These are phyloP conservation scores for Yamadazyma sp. DNA, from an alignment of 1,139 yeast species.

Conservation along the genomic window DNA sequence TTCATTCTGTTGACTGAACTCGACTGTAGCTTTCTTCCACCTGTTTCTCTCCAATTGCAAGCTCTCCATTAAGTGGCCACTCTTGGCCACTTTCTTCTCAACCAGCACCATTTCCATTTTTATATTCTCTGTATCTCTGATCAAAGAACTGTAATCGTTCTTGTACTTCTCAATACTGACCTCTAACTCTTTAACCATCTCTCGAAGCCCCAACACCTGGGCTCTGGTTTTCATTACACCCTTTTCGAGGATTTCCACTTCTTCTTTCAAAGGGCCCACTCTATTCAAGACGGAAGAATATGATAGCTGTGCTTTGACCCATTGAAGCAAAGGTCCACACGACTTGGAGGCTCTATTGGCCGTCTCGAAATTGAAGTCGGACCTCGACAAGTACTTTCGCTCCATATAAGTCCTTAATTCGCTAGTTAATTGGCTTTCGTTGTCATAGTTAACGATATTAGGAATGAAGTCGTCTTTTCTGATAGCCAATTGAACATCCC, in stretches of 20 bases:
- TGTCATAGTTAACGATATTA: slow-evolving; percentile 73
- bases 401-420: slow-evolving; percentile 60
- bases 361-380: slow-evolving; percentile 67
- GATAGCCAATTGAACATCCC: slow-evolving; percentile 78
- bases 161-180: slow-evolving; percentile 68
- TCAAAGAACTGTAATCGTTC: slow-evolving; percentile 64
- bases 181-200: slow-evolving; percentile 78
- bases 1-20: slow-evolving; percentile 48
- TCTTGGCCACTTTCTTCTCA: slow-evolving; percentile 60
- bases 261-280: slow-evolving; percentile 74
- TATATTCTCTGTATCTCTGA: slow-evolving; percentile 75
- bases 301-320: slow-evolving; percentile 86
- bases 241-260: slow-evolving; percentile 59
- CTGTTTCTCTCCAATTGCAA: slow-evolving; percentile 70
- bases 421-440: slow-evolving; percentile 56
- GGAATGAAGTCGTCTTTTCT: slow-evolving; percentile 87
- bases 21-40: slow-evolving; percentile 63
- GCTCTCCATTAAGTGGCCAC: slow-evolving; percentile 61
- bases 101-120: slow-evolving; percentile 70
- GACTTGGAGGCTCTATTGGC: slow-evolving; percentile 93
- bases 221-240: slow-evolving; percentile 64
- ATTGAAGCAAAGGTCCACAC: slow-evolving; percentile 86
- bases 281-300: slow-evolving; percentile 69
- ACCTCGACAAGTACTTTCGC: slow-evolving; percentile 55
- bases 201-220: slow-evolving; percentile 71